Base-by-base conservation (phyloP, 2,329 filamentous ascomycete genomes). In the Xylaria sp. region DNA sequence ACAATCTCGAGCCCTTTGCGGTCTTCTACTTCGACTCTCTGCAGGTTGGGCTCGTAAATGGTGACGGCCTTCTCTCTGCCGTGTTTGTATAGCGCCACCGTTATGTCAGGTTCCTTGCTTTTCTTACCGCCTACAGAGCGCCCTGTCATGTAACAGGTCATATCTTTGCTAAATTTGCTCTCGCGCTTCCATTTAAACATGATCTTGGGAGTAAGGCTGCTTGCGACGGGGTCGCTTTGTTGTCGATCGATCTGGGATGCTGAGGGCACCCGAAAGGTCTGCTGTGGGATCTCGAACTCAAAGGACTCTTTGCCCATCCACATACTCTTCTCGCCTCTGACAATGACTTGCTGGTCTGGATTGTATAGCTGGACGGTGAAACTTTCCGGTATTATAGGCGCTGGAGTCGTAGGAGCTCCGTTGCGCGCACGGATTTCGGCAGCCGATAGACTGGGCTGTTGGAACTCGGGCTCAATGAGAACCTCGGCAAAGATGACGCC, bases 331-430 rank as follows among this genome's bases (percentile, higher is more conserved):
- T 90, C 87, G 71, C 89, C 85, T 70, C 85, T 88, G 37, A 98
- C 85, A 0, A 82, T 71, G 19, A 98, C 82, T 70, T 90, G 85
- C 76, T 95, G 92, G 75, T 98, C 94, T 0, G 95, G 95, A 74
- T 97, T 95, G 82, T 97, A 98, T 2, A 99, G 87, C 71, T 94
- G 90, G 40, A 98, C 84, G n/a, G 84, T 83, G 75, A 98, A 97
- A 56, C 87, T 82, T 60, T 89, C 88, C 0, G 94, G 94, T 28
- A 92, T 85, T 35, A 92, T 83, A 9, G 94, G 90, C 63, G 90
- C 84, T 0, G 90, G 89, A 15, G 84, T 85, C 21, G 85, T 88
- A 2, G 84, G 80, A 0, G 87, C 79, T 15, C 89, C 90, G 64
- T 88, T 89, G 72, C 90, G 84, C n/a, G 84, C 82, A 65, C 92